Conservation (phyloP, 2,329 filamentous ascomycete genomes). For the Chalara sp. region DNA sequence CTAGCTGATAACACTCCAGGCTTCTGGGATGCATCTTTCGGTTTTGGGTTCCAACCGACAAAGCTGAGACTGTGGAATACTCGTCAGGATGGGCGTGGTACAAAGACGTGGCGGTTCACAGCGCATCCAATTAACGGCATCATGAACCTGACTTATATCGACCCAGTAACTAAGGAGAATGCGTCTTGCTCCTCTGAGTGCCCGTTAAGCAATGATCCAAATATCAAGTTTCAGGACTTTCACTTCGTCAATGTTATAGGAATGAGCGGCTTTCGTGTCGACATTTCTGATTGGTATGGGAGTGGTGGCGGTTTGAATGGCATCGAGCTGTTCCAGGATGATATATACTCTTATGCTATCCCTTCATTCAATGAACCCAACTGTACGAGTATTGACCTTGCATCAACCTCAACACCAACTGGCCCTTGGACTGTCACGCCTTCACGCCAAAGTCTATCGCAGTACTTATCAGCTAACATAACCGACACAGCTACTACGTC, state of each 20-base stretch:
- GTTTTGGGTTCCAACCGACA: slow-evolving; percentile 79
- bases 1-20: slow-evolving; percentile 69
- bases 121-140: slow-evolving; percentile 84
- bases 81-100: slow-evolving; percentile 74
- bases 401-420: slow-evolving; percentile 60
- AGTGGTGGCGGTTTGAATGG: slow-evolving; percentile 76
- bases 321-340: slow-evolving; percentile 79
- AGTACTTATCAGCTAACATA: slow-evolving; percentile 69
- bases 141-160: slow-evolving; percentile 90
- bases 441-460: slow-evolving; percentile 61
- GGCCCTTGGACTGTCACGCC: slow-evolving; percentile 69
- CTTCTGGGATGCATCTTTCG: slow-evolving; percentile 77
- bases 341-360: slow-evolving; percentile 80
- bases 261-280: slow-evolving; percentile 80
- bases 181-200: slow-evolving; percentile 74
- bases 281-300: slow-evolving; percentile 85
- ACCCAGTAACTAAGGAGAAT: slow-evolving; percentile 62
- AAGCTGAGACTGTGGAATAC: slow-evolving; percentile 88
- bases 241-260: slow-evolving; percentile 81
- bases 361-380: slow-evolving; percentile 81
- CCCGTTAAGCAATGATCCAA: slow-evolving; percentile 67
- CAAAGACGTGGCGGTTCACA: slow-evolving; percentile 80
- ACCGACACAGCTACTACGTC: slow-evolving; percentile 52
- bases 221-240: slow-evolving; percentile 75
- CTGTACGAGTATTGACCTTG: slow-evolving; percentile 59